A percentile compares a stretch with the other conserved stretches of the same genome.
These are phyloP conservation scores for Metschnikowia shivogae DNA, from an alignment of 805 yeast genomes.

Conservation along the genomic window DNA sequence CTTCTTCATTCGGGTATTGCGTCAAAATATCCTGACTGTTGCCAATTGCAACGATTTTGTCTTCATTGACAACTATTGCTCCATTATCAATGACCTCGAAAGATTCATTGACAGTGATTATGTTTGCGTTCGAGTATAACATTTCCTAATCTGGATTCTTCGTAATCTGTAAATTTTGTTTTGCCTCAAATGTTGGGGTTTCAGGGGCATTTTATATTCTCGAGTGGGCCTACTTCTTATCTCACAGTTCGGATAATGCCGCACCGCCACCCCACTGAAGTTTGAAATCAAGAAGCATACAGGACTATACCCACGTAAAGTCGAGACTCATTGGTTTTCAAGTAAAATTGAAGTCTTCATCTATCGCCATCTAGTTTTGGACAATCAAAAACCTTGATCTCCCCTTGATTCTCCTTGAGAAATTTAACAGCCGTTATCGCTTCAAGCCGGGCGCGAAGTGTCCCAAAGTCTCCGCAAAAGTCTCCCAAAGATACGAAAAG, in stretches of 20 bases:
- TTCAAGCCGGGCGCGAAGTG: neutral
- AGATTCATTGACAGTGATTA: conserved; percentile 11
- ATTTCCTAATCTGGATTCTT: neutral
- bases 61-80: conserved; percentile 11
- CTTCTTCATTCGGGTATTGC: conserved; percentile 5
- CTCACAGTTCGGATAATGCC: conserved; percentile 1
- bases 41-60: conserved; percentile 12
- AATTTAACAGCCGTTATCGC: too few relatives aligned
- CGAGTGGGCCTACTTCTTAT: neutral
- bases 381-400: too few relatives aligned
- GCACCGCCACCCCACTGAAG: neutral
- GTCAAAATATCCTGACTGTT: conserved; percentile 1
- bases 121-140: conserved; percentile 11
- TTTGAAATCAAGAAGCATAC: neutral
- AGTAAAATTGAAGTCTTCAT: too few relatives aligned
- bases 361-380: too few relatives aligned
- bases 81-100: conserved; percentile 13
- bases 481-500: neutral
- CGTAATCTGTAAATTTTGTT: too few relatives aligned
- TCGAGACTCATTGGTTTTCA: too few relatives aligned
- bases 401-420: too few relatives aligned
- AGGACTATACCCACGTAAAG: too few relatives aligned
- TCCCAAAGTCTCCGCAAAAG: neutral
- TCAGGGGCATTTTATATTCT: neutral
- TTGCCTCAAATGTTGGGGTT: neutral